Percentiles rank a stretch among this genome's conserved stretches.
phyloP scores from a whole-genome alignment of 139 green algal species.

The Tetradesmus lagerheimii region DNA sequence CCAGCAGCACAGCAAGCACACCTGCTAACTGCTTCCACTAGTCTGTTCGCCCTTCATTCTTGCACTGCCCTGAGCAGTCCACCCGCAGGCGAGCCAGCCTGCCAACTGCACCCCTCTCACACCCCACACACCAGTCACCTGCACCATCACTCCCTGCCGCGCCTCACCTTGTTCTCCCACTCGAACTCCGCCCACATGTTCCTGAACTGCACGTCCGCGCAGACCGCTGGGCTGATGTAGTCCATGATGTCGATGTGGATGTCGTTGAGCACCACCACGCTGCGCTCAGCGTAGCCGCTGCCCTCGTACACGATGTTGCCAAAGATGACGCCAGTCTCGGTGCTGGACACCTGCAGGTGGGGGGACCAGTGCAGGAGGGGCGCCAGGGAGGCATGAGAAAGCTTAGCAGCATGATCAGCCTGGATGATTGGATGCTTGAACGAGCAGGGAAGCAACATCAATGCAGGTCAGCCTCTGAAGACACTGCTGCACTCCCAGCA shows the following conservation, averaged over 20 bases:
- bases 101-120: not conserved
- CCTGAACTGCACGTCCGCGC: slow-evolving; percentile 90
- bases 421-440: too few relatives aligned
- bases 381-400: too few relatives aligned
- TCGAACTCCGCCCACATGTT: slow-evolving; percentile 99
- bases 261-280: slow-evolving; percentile 98
- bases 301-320: slow-evolving; percentile 99
- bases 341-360: slow-evolving; percentile 94
- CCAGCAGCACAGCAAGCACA: too few relatives aligned
- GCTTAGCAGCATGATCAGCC: too few relatives aligned
- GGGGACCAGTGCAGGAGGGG: too few relatives aligned
- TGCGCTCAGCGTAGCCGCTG: slow-evolving; percentile 76
- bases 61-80: too few relatives aligned
- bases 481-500: too few relatives aligned
- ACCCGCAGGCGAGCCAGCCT: too few relatives aligned
- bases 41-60: too few relatives aligned
- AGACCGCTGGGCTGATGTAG: slow-evolving; percentile 96
- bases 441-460: too few relatives aligned
- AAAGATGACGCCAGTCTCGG: slow-evolving; percentile 99
- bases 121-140: not conserved
- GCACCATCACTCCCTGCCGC: not conserved
- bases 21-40: too few relatives aligned
- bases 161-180: slow-evolving; percentile 99
- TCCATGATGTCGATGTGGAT: slow-evolving; percentile 99
- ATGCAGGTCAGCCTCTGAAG: too few relatives aligned